Base-by-base conservation (phyloP, 31 red algal genomes). In the Porphyra umbilicalis region DNA sequence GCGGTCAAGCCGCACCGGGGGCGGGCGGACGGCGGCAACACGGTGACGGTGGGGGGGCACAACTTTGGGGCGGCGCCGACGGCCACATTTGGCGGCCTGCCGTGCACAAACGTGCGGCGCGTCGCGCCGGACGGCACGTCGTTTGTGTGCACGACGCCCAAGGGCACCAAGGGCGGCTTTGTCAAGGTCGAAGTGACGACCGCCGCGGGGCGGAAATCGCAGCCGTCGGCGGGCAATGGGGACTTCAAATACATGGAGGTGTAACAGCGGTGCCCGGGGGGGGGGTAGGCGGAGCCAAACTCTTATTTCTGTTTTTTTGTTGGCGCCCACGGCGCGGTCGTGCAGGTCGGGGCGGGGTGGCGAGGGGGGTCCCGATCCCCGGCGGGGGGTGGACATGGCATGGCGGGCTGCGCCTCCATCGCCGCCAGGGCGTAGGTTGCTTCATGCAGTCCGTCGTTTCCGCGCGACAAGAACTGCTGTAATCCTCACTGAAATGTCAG, bases 1-100 rank as follows among this genome's bases (percentile, higher is more conserved):
- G 36, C 90, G 15, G 90, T 92, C 34, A 77, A 75, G 18, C 90
- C 90, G 15, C 84, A 87, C 78, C 44, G 90, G 33, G 90, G 90
- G 35, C 77, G 80, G 10, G 85, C 80, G 34, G 9, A 32, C 15
- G 90, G 90, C 7, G 85, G 90, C 67, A 92, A 92, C 35, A 77
- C 38, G 36, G 90, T 92, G 33, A 31, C 81, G 42, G 75, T 92
- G 6, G 84, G 76, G 32, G 84, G 84, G 18, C 76, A 82, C 75
- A 82, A 82, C 6, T 79, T 81, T 38, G 90, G 85, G 33, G 31
- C 79, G 9, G 15, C 71, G 10, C 80, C 81, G 38, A 84, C 74
- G 34, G 90, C 90, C 36, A 83, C 87, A 35, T 92, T 92, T 84
- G 85, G 74, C 9, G 84, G 84, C 35, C 76, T 71, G 30, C 38